phyloP scores from a whole-genome alignment of 164 flowering plant genomes.

The Macadamia tetraphylla region DNA sequence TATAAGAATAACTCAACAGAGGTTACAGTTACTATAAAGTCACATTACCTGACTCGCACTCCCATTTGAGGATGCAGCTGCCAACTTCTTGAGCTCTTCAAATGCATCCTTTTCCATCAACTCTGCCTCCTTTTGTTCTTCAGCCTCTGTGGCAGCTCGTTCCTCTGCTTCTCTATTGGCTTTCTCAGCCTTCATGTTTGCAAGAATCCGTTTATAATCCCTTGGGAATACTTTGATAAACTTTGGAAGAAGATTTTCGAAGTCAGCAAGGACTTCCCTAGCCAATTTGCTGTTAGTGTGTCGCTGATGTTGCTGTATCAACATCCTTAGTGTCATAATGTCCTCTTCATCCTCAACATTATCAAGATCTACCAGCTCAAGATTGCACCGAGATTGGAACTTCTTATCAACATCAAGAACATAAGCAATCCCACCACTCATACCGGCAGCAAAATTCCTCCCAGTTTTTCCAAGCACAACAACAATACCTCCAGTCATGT shows the following conservation, averaged over 20 bases:
- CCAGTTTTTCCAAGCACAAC: conserved; percentile 96
- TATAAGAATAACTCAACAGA: background rate
- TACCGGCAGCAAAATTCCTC: conserved; percentile 98
- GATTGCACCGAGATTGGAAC: conserved; percentile 71
- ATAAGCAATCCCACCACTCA: conserved; percentile 99
- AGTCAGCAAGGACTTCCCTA: conserved; percentile 69
- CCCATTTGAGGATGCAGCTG: conserved; percentile 45
- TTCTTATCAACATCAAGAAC: conserved; percentile 78
- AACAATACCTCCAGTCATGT: conserved; percentile 99
- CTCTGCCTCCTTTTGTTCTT: conserved; percentile 57
- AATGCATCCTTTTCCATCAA: conserved; percentile 75
- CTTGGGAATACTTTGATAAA: conserved; percentile 93
- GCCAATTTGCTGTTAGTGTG: conserved; percentile 85
- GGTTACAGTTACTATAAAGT: background rate
- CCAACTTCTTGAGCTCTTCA: conserved; percentile 92
- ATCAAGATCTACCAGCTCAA: conserved; percentile 94
- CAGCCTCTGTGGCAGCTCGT: conserved; percentile 26
- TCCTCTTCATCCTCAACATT: conserved; percentile 93
- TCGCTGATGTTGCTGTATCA: conserved; percentile 97
- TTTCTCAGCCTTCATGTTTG: conserved; percentile 47
- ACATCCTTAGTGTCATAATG: conserved; percentile 69
- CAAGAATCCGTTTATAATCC: conserved; percentile 84
- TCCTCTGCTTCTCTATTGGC: conserved; percentile 37
- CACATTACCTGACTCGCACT: conserved; percentile 36
- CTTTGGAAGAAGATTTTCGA: conserved; percentile 71